phyloP scores from a whole-genome alignment of 2,329 filamentous ascomycete genomes.

The Capronia coronata region DNA sequence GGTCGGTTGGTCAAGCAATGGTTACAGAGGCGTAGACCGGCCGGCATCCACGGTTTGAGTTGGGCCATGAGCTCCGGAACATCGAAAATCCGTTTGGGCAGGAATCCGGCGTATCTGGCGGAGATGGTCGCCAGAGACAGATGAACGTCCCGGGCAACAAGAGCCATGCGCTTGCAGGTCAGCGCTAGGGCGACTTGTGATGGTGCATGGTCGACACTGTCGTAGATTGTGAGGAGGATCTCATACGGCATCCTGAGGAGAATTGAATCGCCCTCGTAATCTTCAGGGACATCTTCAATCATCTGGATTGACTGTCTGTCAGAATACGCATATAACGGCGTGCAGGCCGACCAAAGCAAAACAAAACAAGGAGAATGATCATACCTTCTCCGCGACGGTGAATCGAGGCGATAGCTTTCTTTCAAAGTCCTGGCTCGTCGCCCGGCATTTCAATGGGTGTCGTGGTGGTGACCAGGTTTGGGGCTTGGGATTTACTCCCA shows the following conservation, averaged over 20 bases:
- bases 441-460: slow-evolving; percentile 19
- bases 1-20: slow-evolving; percentile 28
- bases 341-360: no score
- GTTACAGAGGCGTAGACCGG: slow-evolving; percentile 23
- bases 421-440: slow-evolving; percentile 23
- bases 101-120: slow-evolving; percentile 26
- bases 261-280: slow-evolving; percentile 2
- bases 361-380: neutral
- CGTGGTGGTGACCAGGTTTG: slow-evolving; percentile 2
- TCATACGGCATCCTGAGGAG: slow-evolving; percentile 26
- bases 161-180: slow-evolving; percentile 28
- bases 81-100: slow-evolving; percentile 26
- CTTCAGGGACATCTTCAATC: slow-evolving; percentile 1
- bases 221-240: slow-evolving; percentile 24
- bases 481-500: neutral
- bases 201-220: slow-evolving; percentile 22
- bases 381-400: slow-evolving; percentile 19
- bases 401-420: slow-evolving; percentile 24
- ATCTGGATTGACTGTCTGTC: no score
- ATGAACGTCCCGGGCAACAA: slow-evolving; percentile 17
- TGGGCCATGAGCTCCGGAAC: slow-evolving; percentile 27
- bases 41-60: slow-evolving; percentile 25
- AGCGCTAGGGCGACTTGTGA: slow-evolving; percentile 26
- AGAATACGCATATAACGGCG: no score
- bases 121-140: slow-evolving; percentile 21